These are phyloP conservation scores for Vigna radiata DNA, from an alignment of 306 rosid genomes.

Conservation along the genomic window DNA sequence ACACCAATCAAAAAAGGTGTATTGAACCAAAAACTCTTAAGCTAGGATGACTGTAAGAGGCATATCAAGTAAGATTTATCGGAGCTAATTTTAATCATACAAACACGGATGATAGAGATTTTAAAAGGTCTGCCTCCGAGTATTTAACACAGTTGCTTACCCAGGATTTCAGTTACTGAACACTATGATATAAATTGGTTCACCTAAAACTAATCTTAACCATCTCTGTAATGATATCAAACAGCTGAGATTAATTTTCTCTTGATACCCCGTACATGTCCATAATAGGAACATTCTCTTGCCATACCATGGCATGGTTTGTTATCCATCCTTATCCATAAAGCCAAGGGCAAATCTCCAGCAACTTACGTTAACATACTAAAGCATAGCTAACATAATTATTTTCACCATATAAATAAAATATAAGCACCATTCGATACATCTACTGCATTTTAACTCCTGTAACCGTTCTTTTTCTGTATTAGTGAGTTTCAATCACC, in stretches of 20 bases:
- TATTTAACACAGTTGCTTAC: neutral
- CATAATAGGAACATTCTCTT: neutral
- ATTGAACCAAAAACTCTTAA: neutral
- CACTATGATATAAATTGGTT: no score
- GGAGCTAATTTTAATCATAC: neutral
- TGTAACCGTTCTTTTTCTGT: neutral
- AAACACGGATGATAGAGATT: neutral
- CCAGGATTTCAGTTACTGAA: neutral
- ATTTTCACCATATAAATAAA: neutral
- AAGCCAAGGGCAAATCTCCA: neutral
- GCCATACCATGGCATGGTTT: neutral
- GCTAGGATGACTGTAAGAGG: neutral
- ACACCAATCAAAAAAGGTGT: neutral
- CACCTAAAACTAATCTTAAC: neutral
- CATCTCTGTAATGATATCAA: neutral
- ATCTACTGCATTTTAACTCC: slow-evolving; percentile 6
- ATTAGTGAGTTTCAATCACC: slow-evolving; percentile 22
- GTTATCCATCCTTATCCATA: neutral
- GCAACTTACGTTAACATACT: neutral
- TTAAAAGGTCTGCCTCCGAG: neutral
- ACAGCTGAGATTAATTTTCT: neutral
- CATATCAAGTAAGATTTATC: neutral
- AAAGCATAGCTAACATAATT: neutral
- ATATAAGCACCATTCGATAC: neutral
- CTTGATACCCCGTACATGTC: neutral